Conservation (phyloP, 139 green algal genomes). For the Chlamydomonas urium region DNA sequence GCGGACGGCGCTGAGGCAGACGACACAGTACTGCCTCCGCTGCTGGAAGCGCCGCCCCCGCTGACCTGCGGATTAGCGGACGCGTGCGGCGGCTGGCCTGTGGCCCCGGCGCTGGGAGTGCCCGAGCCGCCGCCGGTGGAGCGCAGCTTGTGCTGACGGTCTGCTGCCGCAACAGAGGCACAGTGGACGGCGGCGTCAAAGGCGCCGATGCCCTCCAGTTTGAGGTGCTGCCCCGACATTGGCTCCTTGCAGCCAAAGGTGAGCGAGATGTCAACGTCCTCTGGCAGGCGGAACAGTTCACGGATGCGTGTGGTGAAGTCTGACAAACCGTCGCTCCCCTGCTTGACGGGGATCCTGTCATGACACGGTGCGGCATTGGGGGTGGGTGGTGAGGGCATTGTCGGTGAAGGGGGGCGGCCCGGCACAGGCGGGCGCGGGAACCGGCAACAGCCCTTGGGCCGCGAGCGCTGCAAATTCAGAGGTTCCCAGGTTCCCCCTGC, state of each 20-base stretch:
- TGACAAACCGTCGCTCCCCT: conserved; percentile 45
- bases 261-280: conserved; percentile 63
- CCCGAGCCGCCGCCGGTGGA: neutral
- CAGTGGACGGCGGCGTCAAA: conserved; percentile 67
- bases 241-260: conserved; percentile 68
- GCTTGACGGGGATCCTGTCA: conserved; percentile 52
- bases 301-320: conserved; percentile 57
- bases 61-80: neutral
- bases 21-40: neutral
- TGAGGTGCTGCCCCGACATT: conserved; percentile 54
- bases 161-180: conserved; percentile 52
- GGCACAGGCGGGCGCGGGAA: too few species aligned
- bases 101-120: neutral
- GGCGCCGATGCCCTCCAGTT: conserved; percentile 60
- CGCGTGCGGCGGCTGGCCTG: neutral
- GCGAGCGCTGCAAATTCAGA: too few species aligned
- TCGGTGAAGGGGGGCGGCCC: too few species aligned
- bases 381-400: neutral
- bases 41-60: neutral
- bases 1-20: neutral
- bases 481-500: too few species aligned
- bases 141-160: conserved; percentile 45
- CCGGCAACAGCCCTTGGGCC: too few species aligned
- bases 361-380: neutral
- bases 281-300: conserved; percentile 44